phyloP scores from a whole-genome alignment of 73 alveolate genomes.

The Tetrahymena elliotti region DNA sequence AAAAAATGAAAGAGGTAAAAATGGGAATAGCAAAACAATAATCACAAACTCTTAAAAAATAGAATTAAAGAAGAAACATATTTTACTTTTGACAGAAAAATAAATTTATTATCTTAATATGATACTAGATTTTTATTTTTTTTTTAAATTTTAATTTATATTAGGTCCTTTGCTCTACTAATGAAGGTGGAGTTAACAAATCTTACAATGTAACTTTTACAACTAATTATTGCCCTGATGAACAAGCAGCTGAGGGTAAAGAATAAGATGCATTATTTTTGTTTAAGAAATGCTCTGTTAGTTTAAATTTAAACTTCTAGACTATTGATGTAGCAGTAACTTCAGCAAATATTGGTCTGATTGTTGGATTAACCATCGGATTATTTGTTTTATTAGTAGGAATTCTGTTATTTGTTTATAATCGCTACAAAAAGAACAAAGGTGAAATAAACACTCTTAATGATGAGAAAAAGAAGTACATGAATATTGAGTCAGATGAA shows the following conservation, averaged over 20 bases:
- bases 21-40: too few species aligned
- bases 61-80: too few species aligned
- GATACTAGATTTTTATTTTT: too few species aligned
- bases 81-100: too few species aligned
- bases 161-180: background rate
- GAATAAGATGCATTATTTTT: background rate
- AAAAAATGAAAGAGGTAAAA: too few species aligned
- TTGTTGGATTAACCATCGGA: background rate
- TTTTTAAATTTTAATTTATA: too few species aligned
- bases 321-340: background rate
- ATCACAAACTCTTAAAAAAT: too few species aligned
- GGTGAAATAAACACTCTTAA: background rate
- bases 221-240: background rate
- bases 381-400: background rate
- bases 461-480: background rate
- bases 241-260: background rate
- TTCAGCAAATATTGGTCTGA: background rate
- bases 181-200: background rate
- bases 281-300: background rate
- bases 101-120: too few species aligned
- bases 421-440: background rate
- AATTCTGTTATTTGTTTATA: background rate
- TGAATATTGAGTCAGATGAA: background rate
- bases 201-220: background rate
- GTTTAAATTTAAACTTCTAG: background rate